Evolutionary conservation across 805 yeast species (phyloP), one percentile per base, ranked within the genome.

Genomic region (Nakazawaea populi): DNA sequence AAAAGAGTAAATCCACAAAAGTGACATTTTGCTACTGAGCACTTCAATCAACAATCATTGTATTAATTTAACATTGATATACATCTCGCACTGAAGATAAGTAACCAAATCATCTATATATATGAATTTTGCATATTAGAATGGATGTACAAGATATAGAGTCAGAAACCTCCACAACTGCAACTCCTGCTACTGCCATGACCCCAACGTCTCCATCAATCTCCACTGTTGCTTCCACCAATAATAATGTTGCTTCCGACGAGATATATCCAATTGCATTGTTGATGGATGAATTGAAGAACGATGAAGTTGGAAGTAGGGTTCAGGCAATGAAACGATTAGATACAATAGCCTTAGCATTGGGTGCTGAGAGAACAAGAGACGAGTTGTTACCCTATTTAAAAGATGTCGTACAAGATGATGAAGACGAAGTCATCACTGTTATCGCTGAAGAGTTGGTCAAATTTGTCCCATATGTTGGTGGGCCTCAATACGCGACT

Each of bases 341-440:
- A 57, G 95, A 91, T 58, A 92, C 97, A 35, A 92, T 94, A 62
- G 96, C 98, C 35, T 74, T 89, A 48, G 99, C 98, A 2, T 72
- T 94, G 52, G 99, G 99, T 7, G 91, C 94, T 6, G 96, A 89
- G 65, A 80, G 98, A 62, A 87, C 98, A 9, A 77, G 96, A 53
- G 77, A 78, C 44, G 99, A 94, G 66, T 76, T 94, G 63, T 74
- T 94, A 49, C 97, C 98, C 37, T 94, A 92, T 62, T 76, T 94
- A 55, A 89, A 85, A 58, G 91, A 86, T 54, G 94, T 86, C 29
- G 89, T 91, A 8, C 94, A 88, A 57, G 99, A 94, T 60, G 99
- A 95, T 66, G 99, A 94, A 70, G 99, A 94, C 68, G 99, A 94
- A 70, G 96, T 94, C 6, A 85, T 92, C 68, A 89, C 97, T 1